A percentile compares a stretch with the other conserved stretches of the same genome.
Conservation (phyloP, 768 basidiomycete genomes). For the Suillus bovinus region DNA sequence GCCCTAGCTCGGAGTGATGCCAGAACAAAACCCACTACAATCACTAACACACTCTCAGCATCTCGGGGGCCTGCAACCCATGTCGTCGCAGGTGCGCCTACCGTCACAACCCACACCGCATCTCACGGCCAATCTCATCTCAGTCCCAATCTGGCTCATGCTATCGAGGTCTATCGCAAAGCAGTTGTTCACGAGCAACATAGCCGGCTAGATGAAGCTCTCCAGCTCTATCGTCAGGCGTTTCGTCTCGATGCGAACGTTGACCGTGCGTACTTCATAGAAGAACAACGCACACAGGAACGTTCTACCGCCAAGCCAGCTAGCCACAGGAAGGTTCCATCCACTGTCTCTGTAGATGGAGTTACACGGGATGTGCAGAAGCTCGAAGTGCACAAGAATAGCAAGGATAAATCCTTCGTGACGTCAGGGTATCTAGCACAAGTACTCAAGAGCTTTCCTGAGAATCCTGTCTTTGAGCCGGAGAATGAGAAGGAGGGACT, state of each 20-base stretch:
- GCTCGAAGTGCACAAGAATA: conserved; percentile 67
- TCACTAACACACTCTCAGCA: neutral
- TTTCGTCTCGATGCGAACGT: conserved; percentile 78
- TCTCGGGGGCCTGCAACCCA: conserved; percentile 8
- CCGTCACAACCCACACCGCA: conserved; percentile 17
- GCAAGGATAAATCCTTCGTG: conserved; percentile 25
- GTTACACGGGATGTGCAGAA: conserved; percentile 80
- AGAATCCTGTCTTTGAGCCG: conserved; percentile 57
- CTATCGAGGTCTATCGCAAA: conserved; percentile 64
- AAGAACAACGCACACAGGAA: conserved; percentile 42
- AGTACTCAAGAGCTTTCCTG: conserved; percentile 51
- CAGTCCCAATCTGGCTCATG: conserved; percentile 42
- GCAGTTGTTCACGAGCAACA: conserved; percentile 76
- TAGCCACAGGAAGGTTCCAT: conserved; percentile 68
- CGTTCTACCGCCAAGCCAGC: conserved; percentile 8
- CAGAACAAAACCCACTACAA: conserved; percentile 1
- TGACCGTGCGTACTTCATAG: conserved; percentile 65
- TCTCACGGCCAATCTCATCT: conserved; percentile 31
- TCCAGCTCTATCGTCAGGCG: conserved; percentile 74
- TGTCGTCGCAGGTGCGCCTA: conserved; percentile 19
- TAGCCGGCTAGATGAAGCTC: conserved; percentile 74
- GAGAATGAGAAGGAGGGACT: conserved; percentile 60
- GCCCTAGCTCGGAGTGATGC: conserved; percentile 9
- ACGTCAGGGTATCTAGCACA: conserved; percentile 45
- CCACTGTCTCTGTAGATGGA: conserved; percentile 69